Conservation (phyloP, 2,329 filamentous ascomycete genomes). For the Cyclaneusma minus region DNA sequence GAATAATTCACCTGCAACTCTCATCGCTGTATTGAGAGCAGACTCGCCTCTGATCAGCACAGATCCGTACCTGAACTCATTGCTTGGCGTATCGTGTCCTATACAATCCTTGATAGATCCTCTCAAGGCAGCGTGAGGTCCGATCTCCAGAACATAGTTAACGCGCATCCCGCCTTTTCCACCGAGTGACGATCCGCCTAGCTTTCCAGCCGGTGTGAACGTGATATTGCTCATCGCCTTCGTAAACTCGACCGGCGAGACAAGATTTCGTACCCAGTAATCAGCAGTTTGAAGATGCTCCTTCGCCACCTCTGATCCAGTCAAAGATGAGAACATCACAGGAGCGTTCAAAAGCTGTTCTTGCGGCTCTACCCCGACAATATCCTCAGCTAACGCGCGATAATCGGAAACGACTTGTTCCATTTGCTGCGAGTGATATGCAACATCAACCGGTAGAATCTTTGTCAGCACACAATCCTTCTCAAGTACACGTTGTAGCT, state of each 20-base stretch:
- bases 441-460: constrained; percentile 10
- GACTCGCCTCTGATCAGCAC: constrained; percentile 6
- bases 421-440: constrained; percentile 21
- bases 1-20: constrained; percentile 7
- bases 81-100: constrained; percentile 1
- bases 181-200: no score
- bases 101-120: constrained; percentile 17
- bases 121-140: constrained; percentile 21
- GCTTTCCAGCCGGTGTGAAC: not conserved
- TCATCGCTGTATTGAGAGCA: constrained; percentile 7
- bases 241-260: constrained; percentile 24
- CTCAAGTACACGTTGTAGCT: constrained; percentile 5
- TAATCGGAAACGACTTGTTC: constrained; percentile 14
- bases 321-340: constrained; percentile 26
- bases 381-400: constrained; percentile 3
- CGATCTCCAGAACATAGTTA: constrained; percentile 18
- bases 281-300: constrained; percentile 11
- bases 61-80: constrained; percentile 5
- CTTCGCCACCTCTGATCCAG: constrained; percentile 9
- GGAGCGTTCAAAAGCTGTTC: no score
- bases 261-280: constrained; percentile 29
- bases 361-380: not conserved
- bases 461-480: constrained; percentile 9
- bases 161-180: constrained; percentile 2
- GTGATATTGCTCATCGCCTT: constrained; percentile 15